Percentiles rank a stretch among this genome's conserved stretches.
Evolutionary conservation across 495 filamentous ascomycete genomes (phyloP).

Genomic region (Talaromyces adpressus): DNA sequence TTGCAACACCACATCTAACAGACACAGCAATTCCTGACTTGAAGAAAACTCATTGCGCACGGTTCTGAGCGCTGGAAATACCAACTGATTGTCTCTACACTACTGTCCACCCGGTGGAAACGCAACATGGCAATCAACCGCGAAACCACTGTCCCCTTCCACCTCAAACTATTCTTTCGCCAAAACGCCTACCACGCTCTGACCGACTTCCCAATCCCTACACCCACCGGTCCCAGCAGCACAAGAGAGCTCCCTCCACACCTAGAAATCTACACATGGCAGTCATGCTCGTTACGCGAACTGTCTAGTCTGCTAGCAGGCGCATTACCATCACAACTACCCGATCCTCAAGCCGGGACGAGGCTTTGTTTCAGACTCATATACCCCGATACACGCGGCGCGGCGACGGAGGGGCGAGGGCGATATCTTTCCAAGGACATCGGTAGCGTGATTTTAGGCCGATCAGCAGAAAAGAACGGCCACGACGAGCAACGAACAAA

Average conservation of each 20-base stretch:
- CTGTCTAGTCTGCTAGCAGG: slow-evolving; percentile 67
- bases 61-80: too few relatives aligned
- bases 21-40: too few relatives aligned
- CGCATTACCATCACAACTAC: slow-evolving; percentile 61
- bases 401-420: slow-evolving; percentile 40
- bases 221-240: slow-evolving; percentile 23
- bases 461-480: slow-evolving; percentile 41
- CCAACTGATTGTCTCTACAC: too few relatives aligned
- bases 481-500: slow-evolving; percentile 25
- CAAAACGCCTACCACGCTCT: slow-evolving; percentile 60
- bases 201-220: slow-evolving; percentile 24
- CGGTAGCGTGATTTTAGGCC: slow-evolving; percentile 69
- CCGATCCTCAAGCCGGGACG: slow-evolving; percentile 70
- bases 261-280: slow-evolving; percentile 85
- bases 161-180: slow-evolving; percentile 84
- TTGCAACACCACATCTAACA: neutral
- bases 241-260: slow-evolving; percentile 53
- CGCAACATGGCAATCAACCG: slow-evolving; percentile 44
- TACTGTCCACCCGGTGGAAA: neutral
- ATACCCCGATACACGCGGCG: slow-evolving; percentile 67
- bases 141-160: slow-evolving; percentile 76
- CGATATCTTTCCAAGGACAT: slow-evolving; percentile 70
- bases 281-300: slow-evolving; percentile 73
- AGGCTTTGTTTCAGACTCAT: slow-evolving; percentile 80
- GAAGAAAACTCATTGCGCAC: too few relatives aligned